These are phyloP conservation scores for Chlorophyllum brunneum DNA, from an alignment of 768 basidiomycete genomes.

Conservation along the genomic window DNA sequence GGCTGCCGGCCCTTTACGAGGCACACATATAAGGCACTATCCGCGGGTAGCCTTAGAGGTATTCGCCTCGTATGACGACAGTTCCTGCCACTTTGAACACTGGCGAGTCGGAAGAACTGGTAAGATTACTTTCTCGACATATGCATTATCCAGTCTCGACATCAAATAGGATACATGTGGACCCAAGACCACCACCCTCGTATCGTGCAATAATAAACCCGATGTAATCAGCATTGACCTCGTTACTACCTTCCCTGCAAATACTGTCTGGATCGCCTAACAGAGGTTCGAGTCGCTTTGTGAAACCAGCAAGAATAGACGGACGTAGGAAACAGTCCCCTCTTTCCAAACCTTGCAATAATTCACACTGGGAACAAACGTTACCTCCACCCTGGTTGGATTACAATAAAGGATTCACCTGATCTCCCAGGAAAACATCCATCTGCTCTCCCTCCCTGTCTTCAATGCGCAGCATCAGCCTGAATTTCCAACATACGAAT, in stretches of 20 bases:
- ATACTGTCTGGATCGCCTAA: neutral
- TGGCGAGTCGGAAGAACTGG: too few species aligned
- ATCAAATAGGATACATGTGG: neutral
- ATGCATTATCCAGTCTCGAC: too few species aligned
- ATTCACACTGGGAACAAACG: slow-evolving; percentile 28
- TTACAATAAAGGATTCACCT: slow-evolving; percentile 25
- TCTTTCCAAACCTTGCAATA: slow-evolving; percentile 40
- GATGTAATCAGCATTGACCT: neutral
- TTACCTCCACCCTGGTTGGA: neutral
- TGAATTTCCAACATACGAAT: slow-evolving; percentile 43
- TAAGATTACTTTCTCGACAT: too few species aligned
- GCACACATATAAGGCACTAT: too few species aligned
- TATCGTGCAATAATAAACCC: slow-evolving; percentile 8
- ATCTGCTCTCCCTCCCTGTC: slow-evolving; percentile 44
- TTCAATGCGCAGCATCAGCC: slow-evolving; percentile 46
- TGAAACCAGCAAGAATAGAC: neutral
- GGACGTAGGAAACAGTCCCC: neutral
- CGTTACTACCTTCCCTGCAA: neutral
- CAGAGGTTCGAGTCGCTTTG: slow-evolving; percentile 4
- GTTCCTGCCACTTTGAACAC: too few species aligned
- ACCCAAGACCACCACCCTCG: neutral
- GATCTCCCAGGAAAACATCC: slow-evolving; percentile 44
- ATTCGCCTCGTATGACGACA: too few species aligned
- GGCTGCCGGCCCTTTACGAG: too few species aligned
- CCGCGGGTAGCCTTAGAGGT: too few species aligned